These are phyloP conservation scores for Yamadazyma songkhlaensis DNA, from an alignment of 1,139 yeast species.

Conservation along the genomic window DNA sequence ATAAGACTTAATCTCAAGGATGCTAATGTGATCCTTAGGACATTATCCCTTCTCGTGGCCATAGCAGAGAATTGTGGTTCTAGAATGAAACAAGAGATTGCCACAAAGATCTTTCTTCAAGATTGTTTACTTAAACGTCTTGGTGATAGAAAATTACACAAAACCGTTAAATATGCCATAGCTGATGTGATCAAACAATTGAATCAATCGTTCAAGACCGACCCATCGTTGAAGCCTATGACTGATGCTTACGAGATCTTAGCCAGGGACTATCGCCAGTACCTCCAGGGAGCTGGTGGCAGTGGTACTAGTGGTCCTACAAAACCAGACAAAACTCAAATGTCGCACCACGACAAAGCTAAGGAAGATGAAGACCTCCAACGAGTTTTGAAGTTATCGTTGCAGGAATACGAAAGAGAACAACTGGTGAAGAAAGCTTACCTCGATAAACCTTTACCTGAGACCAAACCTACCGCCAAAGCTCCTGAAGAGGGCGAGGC, in stretches of 20 bases:
- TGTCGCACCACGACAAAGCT: conserved; percentile 45
- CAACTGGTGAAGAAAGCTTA: conserved; percentile 29
- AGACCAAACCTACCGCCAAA: conserved; percentile 17
- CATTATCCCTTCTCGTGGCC: conserved; percentile 69
- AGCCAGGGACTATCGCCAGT: conserved; percentile 41
- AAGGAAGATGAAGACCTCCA: conserved; percentile 81
- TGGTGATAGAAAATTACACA: conserved; percentile 58
- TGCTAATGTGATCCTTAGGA: conserved; percentile 77
- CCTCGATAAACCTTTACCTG: conserved; percentile 31
- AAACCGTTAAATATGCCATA: conserved; percentile 61
- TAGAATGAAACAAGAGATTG: conserved; percentile 76
- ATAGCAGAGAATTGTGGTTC: conserved; percentile 94
- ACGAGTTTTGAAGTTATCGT: conserved; percentile 72
- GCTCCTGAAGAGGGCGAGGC: conserved; percentile 16
- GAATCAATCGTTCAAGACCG: conserved; percentile 53
- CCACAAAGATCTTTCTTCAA: conserved; percentile 64
- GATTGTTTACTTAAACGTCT: conserved; percentile 52
- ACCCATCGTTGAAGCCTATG: conserved; percentile 75
- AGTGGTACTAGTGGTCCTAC: conserved; percentile 34
- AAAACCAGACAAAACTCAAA: conserved; percentile 59
- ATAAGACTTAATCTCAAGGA: conserved; percentile 58
- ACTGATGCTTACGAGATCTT: conserved; percentile 55
- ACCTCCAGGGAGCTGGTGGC: conserved; percentile 12
- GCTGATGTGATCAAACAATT: conserved; percentile 70
- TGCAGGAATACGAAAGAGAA: conserved; percentile 58